Percentiles rank a stretch among this genome's conserved stretches.
Evolutionary conservation across 2,329 filamentous ascomycete species (phyloP).

Genomic region (Aspergillus tamarii): DNA sequence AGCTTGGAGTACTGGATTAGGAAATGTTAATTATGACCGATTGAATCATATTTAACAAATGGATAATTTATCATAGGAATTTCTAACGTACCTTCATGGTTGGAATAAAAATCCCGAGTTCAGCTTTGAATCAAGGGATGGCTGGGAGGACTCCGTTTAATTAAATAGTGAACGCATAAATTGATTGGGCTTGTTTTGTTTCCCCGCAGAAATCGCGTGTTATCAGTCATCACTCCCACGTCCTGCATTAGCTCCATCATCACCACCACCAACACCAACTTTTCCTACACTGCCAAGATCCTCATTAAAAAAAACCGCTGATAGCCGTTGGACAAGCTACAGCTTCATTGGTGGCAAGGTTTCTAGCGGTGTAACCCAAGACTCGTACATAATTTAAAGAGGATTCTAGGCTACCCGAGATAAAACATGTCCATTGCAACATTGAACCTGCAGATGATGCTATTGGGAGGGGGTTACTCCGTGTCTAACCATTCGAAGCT

Average conservation of each 20-base stretch:
- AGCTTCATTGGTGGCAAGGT: background rate
- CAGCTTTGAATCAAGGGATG: background rate
- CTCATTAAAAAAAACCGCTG: constrained; percentile 1
- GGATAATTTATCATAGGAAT: too few species aligned
- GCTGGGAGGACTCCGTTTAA: background rate
- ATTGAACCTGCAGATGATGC: background rate
- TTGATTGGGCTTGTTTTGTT: too few species aligned
- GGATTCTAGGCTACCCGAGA: background rate
- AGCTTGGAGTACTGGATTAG: constrained; percentile 9
- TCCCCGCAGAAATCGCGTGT: background rate
- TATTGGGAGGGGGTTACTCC: background rate
- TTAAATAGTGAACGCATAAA: background rate
- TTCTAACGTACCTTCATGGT: constrained; percentile 16
- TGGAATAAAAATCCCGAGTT: background rate
- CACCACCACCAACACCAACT: background rate
- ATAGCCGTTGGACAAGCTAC: constrained; percentile 3
- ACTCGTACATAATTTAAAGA: background rate
- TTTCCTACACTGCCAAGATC: background rate
- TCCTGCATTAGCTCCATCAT: constrained; percentile 2
- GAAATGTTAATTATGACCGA: background rate
- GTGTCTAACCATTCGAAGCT: background rate
- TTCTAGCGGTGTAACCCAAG: constrained; percentile 16
- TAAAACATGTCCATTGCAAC: background rate
- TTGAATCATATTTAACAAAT: background rate
- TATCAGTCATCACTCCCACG: background rate